Evolutionary conservation across 441 rosid genomes (phyloP).

Genomic region (Pelargonium cotyledonis): DNA sequence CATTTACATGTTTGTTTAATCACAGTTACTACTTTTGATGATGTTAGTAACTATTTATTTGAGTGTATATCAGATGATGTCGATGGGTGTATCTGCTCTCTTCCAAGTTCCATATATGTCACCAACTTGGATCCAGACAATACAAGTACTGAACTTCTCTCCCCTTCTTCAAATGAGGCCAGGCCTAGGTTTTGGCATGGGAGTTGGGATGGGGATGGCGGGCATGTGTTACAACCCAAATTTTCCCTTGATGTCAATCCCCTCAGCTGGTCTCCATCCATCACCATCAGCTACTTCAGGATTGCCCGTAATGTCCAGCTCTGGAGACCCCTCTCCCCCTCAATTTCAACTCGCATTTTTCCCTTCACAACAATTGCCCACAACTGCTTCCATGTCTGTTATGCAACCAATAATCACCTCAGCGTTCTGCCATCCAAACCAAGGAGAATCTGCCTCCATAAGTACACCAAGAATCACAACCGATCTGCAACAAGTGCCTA

Average conservation of each 20-base stretch:
- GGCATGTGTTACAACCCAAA: conserved; percentile 1
- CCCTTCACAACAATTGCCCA: conserved; percentile 6
- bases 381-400: conserved; percentile 5
- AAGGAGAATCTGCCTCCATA: not conserved
- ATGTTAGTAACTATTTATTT: not conserved
- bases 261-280: conserved; percentile 1
- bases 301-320: conserved; percentile 4
- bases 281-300: conserved; percentile 5
- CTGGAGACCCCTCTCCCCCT: not conserved
- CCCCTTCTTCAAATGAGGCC: conserved; percentile 2
- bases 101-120: not conserved
- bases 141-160: conserved; percentile 1
- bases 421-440: conserved; percentile 4
- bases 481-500: not conserved
- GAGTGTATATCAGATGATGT: conserved; percentile 5
- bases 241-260: conserved; percentile 1
- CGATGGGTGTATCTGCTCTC: not conserved
- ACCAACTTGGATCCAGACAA: not conserved
- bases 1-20: not conserved
- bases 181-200: not conserved
- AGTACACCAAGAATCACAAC: not conserved
- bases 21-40: not conserved
- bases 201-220: conserved; percentile 8
- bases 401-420: conserved; percentile 7
- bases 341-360: conserved; percentile 1